Conservation (phyloP, 2,329 filamentous ascomycete species). For the Claviceps digitariae region DNA sequence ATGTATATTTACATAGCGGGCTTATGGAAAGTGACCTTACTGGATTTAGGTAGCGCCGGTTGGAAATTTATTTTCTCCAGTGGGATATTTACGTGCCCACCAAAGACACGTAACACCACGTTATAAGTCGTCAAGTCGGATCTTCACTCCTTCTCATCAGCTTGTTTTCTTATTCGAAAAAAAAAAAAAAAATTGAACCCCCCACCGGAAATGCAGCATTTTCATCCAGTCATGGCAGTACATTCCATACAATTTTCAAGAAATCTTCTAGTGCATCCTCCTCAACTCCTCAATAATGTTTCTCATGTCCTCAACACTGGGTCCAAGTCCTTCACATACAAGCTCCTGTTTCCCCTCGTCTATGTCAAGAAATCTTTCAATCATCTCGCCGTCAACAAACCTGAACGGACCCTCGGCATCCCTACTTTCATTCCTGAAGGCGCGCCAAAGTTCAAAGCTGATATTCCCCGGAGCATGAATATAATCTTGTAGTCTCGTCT, state of each 20-base stretch:
- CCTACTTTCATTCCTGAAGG: conserved; percentile 60
- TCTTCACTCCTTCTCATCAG: no score
- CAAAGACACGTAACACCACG: no score
- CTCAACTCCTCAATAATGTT: conserved; percentile 49
- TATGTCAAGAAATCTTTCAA: conserved; percentile 72
- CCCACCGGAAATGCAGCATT: background rate
- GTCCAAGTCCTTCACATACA: conserved; percentile 42
- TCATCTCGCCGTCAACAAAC: conserved; percentile 84
- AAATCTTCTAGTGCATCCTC: conserved; percentile 36
- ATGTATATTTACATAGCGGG: no score
- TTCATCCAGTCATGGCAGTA: background rate
- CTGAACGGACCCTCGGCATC: conserved; percentile 68
- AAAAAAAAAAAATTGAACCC: background rate
- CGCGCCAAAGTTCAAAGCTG: conserved; percentile 67
- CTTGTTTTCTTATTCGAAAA: no score
- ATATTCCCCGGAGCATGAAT: conserved; percentile 60
- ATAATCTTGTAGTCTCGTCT: conserved; percentile 52
- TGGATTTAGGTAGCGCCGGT: no score
- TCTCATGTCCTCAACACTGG: conserved; percentile 48
- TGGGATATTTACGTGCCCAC: no score
- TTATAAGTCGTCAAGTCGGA: no score
- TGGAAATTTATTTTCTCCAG: no score
- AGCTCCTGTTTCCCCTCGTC: conserved; percentile 41
- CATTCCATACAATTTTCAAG: background rate
- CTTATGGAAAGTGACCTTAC: no score